Conservation (phyloP, 2,329 filamentous ascomycete genomes). For the Fusarium miscanthi region DNA sequence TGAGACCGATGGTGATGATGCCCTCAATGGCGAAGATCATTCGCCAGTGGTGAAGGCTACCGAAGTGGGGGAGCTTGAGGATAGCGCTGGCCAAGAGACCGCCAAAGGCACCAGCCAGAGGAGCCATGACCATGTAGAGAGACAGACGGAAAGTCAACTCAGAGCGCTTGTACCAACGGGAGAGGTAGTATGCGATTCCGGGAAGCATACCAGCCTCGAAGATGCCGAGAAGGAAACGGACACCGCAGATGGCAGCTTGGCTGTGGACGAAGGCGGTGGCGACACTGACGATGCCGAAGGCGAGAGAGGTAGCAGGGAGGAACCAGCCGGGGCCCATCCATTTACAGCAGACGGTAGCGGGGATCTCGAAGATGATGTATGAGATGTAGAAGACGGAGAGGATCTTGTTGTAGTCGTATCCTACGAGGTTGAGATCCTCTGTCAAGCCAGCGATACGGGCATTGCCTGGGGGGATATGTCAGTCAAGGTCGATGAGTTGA, state of each 20-base stretch:
- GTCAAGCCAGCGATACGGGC: slow-evolving; percentile 69
- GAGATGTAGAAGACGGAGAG: slow-evolving; percentile 73
- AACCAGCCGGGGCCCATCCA: slow-evolving; percentile 74
- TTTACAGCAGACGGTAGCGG: slow-evolving; percentile 71
- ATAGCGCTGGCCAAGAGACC: slow-evolving; percentile 73
- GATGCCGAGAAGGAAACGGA: slow-evolving; percentile 69
- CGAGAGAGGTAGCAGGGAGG: slow-evolving; percentile 66
- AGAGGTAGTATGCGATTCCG: slow-evolving; percentile 74
- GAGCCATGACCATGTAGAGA: slow-evolving; percentile 74
- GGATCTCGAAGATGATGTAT: slow-evolving; percentile 75
- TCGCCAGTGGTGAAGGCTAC: slow-evolving; percentile 67
- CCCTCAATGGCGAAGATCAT: slow-evolving; percentile 80
- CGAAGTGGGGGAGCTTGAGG: slow-evolving; percentile 67
- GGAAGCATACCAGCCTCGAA: slow-evolving; percentile 75
- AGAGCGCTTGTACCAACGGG: slow-evolving; percentile 70
- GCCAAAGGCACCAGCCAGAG: slow-evolving; percentile 74
- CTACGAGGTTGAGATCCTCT: slow-evolving; percentile 63
- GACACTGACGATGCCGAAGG: slow-evolving; percentile 68
- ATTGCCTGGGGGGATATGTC: slow-evolving; percentile 47
- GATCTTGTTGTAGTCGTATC: slow-evolving; percentile 71
- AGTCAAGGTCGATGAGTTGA: background rate
- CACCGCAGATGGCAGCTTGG: slow-evolving; percentile 60
- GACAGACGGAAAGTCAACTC: slow-evolving; percentile 72
- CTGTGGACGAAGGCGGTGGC: slow-evolving; percentile 69
- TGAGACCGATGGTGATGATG: slow-evolving; percentile 65